A percentile compares a stretch with the other conserved stretches of the same genome.
These are phyloP conservation scores for Globisporangium mamillatum DNA, from an alignment of 352 stramenopile genomes.

Conservation along the genomic window DNA sequence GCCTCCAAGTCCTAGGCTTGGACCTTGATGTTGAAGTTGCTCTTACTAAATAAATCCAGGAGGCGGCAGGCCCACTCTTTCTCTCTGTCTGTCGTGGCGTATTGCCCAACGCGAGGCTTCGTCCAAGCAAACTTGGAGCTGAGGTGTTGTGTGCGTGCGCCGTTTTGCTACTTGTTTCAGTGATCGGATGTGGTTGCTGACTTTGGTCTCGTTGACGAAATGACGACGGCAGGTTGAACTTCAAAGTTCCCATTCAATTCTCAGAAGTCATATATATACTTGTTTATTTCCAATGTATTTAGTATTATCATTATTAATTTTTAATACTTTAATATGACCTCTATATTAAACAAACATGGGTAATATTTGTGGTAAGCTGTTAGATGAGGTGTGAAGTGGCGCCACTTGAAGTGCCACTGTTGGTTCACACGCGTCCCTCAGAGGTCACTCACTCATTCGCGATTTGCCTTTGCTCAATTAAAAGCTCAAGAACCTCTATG, in stretches of 20 bases:
- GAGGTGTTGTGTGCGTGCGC: too few species aligned
- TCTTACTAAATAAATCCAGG: constrained; percentile 7
- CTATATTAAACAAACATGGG: too few species aligned
- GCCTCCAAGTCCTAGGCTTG: too few species aligned
- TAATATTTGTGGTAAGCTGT: background rate
- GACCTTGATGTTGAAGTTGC: background rate
- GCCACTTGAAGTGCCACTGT: constrained; percentile 3
- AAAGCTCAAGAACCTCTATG: background rate
- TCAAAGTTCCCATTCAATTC: constrained; percentile 8
- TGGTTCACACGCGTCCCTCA: too few species aligned
- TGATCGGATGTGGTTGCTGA: background rate
- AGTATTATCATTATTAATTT: background rate
- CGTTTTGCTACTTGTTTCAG: background rate
- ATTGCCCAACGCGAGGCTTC: background rate
- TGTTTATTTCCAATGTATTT: background rate
- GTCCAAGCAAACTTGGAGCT: background rate
- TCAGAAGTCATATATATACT: background rate
- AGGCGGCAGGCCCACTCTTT: background rate
- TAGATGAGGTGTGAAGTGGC: background rate
- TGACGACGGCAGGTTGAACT: constrained; percentile 4
- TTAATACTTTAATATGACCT: too few species aligned
- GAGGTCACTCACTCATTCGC: too few species aligned
- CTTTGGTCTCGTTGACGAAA: background rate
- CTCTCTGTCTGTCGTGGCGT: background rate
- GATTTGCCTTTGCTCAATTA: background rate